phyloP scores from a whole-genome alignment of 768 basidiomycete species.

The Boletus coccyginus region DNA sequence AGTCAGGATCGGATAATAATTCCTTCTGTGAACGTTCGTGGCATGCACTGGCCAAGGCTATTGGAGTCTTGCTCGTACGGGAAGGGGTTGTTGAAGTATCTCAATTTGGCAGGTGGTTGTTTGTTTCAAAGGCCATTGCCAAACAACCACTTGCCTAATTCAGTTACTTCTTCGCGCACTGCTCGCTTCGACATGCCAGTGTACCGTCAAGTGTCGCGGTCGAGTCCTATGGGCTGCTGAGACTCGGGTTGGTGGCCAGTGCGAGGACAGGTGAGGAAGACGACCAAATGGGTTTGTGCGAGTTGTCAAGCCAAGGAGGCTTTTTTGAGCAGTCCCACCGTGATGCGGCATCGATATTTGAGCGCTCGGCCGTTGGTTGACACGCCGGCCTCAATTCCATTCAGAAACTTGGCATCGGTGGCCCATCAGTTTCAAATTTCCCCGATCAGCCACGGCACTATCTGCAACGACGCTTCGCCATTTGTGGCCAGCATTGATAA shows the following conservation, averaged over 20 bases:
- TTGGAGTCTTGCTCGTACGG: slow-evolving; percentile 5
- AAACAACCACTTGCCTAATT: slow-evolving; percentile 20
- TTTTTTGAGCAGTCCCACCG: not conserved
- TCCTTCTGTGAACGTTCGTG: not conserved
- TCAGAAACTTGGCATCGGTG: slow-evolving; percentile 2
- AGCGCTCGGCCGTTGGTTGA: not conserved
- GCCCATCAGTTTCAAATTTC: slow-evolving; percentile 12
- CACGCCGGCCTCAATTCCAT: not conserved
- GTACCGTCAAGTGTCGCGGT: not conserved
- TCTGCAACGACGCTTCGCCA: not conserved
- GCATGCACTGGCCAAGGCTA: slow-evolving; percentile 4
- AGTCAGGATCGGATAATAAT: not conserved
- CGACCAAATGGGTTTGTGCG: not conserved
- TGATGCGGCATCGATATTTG: not conserved
- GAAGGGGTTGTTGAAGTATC: not conserved
- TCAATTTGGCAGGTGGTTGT: slow-evolving; percentile 23
- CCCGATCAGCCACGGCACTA: slow-evolving; percentile 3
- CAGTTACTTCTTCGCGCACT: not conserved
- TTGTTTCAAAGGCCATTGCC: slow-evolving; percentile 29
- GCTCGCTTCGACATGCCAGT: not conserved
- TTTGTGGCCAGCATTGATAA: not conserved
- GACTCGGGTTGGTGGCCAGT: not conserved
- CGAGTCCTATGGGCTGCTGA: not conserved
- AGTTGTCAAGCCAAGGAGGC: not conserved
- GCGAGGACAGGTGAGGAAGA: no score